Base-by-base conservation (phyloP, 2,329 filamentous ascomycete genomes). In the Microcyclosporella mali region DNA sequence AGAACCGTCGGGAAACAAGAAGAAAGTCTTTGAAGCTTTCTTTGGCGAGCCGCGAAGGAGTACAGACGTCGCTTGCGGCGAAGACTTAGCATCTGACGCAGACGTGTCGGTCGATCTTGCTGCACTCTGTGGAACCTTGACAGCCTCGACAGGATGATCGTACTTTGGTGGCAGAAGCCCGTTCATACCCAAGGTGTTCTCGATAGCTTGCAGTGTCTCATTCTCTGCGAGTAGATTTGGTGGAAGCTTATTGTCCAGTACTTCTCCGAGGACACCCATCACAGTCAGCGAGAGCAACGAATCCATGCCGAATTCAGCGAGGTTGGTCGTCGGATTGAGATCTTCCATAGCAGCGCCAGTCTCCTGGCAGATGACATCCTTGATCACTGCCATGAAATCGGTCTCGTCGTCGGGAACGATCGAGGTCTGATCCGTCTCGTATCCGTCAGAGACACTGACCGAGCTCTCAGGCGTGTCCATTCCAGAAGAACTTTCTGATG, bases 1-100 rank as follows among this genome's bases (percentile, higher is more conserved):
- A 14, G 66, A 67, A n/a, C 69, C 69, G 3, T 69, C 70, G 29
- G 71, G 71, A 41, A 74, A 61, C 32, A 74, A 56, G 44, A 49
- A 57, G 16, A 47, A 36, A 33, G 27, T 50, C 33, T 40, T 38
- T 2, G 31, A 43, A 11, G 53, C 46, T 3, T 33, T 42, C 35
- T 44, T 49, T 2, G 46, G 31, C 9, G 33, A 35, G 21, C 54
- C 53, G 33, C 56, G 54, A 10, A 56, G 42, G 10, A 50, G 30
- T 19, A 45, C 45, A 4, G 46, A 49, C 3, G 35, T 33, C 30
- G 41, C 41, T 14, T 37, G 16, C 4, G 17, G 35, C 14, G 21
- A 17, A 18, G 27, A 10, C 25, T 10, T 14, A 17, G 3, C 12
- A 25, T 25, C 21, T 25, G 21, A 25, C 21, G 9, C 21, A 25